Conservation (phyloP, 768 basidiomycete species). For the Amanita pseudoporphyria region DNA sequence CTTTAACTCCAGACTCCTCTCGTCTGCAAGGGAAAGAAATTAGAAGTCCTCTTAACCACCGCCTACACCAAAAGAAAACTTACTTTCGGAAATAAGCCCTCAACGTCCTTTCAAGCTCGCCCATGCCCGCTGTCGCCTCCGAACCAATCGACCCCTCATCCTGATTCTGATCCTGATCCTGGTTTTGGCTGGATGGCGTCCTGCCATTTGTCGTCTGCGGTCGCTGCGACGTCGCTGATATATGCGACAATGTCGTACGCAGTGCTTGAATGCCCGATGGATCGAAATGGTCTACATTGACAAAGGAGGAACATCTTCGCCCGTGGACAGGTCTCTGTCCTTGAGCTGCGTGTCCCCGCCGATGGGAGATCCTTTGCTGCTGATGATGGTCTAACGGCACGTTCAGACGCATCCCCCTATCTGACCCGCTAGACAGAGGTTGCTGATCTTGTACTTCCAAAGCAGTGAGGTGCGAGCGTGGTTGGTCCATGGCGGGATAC, state of each 20-base stretch:
- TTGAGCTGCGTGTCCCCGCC: too few relatives aligned
- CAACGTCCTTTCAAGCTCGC: slow-evolving; percentile 25
- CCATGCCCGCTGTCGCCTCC: slow-evolving; percentile 16
- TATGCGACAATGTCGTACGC: slow-evolving; percentile 23
- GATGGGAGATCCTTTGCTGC: too few relatives aligned
- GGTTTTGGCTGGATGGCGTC: too few relatives aligned
- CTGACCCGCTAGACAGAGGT: not conserved
- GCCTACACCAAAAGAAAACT: not conserved
- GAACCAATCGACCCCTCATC: slow-evolving; percentile 14
- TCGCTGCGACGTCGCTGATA: slow-evolving; percentile 9
- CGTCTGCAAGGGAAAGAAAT: slow-evolving; percentile 24
- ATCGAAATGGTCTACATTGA: too few relatives aligned
- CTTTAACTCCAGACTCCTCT: slow-evolving; percentile 36
- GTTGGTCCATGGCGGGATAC: too few relatives aligned
- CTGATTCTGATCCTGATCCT: too few relatives aligned
- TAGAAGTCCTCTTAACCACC: not conserved
- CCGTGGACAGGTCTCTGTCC: too few relatives aligned
- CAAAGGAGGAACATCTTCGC: too few relatives aligned
- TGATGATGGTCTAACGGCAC: not conserved
- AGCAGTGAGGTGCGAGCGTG: too few relatives aligned
- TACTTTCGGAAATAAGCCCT: slow-evolving; percentile 23
- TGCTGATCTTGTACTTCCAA: too few relatives aligned
- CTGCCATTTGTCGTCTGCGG: not conserved
- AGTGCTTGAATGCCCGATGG: slow-evolving; percentile 33
- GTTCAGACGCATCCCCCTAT: too few relatives aligned